Base-by-base conservation (phyloP, 1,139 yeast species). In the Eremothecium sinecaudum region DNA sequence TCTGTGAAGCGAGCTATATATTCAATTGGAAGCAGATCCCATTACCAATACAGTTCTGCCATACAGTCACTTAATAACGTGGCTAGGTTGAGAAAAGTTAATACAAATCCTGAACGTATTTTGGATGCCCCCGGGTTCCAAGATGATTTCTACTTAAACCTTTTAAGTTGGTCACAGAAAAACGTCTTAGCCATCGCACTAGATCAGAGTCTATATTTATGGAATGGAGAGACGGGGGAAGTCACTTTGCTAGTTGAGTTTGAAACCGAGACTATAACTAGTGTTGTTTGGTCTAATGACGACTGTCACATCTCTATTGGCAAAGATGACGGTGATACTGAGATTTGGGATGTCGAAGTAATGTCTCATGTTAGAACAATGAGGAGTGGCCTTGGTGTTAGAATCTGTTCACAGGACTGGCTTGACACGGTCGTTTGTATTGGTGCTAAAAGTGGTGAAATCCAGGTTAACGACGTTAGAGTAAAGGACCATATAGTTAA, bases 81-180 rank as follows among this genome's bases (percentile, higher is more conserved):
- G 12, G 55, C 62, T 12, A 61, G 71, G 47, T 56, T 71, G 29
- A 63, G 94, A 45, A 80, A 79, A 48, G 72, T 90, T 28, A 86
- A 94, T 10, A 75, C 84, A 0, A 84, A 86, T 11, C 97, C 98
- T 1, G 95, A 84, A 47, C 71, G 94, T 45, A 94, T 90, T 1
- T 67, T 90, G 31, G 99, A 90, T 61, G 98, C 98, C 0, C 99
- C 98, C 0, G 96, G 95, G 0, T 69, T 87, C 38, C 72, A 80
- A 23, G 96, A 90, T 57, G 98, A 90, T 61, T 92, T 86, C 58
- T 90, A 90, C 57, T 68, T 87, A 37, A 87, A 86, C 56, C 64
- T 90, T 35, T 62, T 90, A 39, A 77, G 90, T 41, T 90, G 98
- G 98, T 86, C 96, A 3, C 65, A 66, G 50, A 75, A 77, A 22